These are phyloP conservation scores for Pichia cactophila DNA, from an alignment of 1,139 yeast species.

Conservation along the genomic window DNA sequence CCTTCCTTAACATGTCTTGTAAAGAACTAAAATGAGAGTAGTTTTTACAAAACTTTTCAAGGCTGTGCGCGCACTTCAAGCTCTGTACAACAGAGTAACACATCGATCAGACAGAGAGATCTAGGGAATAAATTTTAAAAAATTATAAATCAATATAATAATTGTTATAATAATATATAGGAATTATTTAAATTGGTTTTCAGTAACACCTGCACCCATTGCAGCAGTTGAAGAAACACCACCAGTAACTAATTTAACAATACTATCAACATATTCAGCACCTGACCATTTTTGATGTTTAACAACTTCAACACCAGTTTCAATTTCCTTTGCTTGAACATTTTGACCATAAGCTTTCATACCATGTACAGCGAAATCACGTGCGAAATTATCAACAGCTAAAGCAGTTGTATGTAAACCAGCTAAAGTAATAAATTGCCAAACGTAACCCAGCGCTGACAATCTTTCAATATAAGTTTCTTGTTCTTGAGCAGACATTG, in stretches of 20 bases:
- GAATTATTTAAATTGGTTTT: conserved; percentile 69
- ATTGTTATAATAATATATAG: no score
- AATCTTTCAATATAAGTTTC: conserved; percentile 84
- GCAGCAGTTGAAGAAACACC: conserved; percentile 96
- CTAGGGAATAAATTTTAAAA: no score
- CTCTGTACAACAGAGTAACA: no score
- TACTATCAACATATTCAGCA: conserved; percentile 91
- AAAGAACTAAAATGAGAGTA: no score
- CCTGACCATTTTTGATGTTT: conserved; percentile 99
- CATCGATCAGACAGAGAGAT: no score
- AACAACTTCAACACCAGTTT: conserved; percentile 85
- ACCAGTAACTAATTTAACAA: conserved; percentile 86
- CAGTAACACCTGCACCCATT: conserved; percentile 98
- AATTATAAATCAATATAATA: no score
- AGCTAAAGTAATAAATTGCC: conserved; percentile 98
- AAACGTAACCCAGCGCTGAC: conserved; percentile 84
- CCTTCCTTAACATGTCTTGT: no score
- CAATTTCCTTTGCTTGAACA: conserved; percentile 85
- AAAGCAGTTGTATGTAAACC: conserved; percentile 95
- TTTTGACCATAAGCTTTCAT: conserved; percentile 92
- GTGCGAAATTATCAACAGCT: conserved; percentile 81
- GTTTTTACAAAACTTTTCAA: no score
- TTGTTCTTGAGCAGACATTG: conserved; percentile 84
- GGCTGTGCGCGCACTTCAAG: no score
- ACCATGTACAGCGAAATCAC: conserved; percentile 71